These are phyloP conservation scores for Talaromyces sp. DNA, from an alignment of 2,329 filamentous ascomycete genomes.

Conservation along the genomic window DNA sequence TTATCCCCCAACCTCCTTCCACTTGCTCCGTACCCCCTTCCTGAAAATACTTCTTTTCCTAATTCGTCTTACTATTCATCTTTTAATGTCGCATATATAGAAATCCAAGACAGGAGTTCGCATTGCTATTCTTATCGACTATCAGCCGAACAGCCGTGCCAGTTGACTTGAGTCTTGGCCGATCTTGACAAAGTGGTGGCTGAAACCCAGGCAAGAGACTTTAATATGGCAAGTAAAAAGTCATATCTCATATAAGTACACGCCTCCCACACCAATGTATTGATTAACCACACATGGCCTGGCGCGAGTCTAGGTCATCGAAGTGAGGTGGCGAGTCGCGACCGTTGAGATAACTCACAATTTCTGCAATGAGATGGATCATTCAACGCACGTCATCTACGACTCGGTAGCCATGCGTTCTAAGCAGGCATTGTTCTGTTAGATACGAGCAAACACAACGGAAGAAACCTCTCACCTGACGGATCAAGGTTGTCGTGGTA, in stretches of 20 bases:
- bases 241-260: background rate
- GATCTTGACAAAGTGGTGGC: background rate
- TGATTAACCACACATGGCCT: background rate
- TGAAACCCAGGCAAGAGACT: background rate
- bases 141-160: background rate
- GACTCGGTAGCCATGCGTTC: background rate
- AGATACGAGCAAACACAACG: background rate
- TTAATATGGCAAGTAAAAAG: background rate
- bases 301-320: background rate
- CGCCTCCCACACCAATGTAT: background rate
- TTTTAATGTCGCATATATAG: background rate
- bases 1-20: background rate
- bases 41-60: background rate
- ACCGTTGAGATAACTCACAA: background rate
- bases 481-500: background rate
- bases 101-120: background rate
- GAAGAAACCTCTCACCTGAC: background rate
- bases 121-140: background rate
- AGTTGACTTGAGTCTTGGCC: background rate
- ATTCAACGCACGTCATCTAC: background rate
- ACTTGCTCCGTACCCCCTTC: too few relatives aligned
- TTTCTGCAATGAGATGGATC: background rate
- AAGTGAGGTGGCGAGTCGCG: background rate
- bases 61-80: background rate
- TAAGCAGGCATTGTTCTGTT: background rate